A percentile compares a stretch with the other conserved stretches of the same genome.
Conservation (phyloP, 345 rosid genomes). For the Xanthoceras sorbifolium region DNA sequence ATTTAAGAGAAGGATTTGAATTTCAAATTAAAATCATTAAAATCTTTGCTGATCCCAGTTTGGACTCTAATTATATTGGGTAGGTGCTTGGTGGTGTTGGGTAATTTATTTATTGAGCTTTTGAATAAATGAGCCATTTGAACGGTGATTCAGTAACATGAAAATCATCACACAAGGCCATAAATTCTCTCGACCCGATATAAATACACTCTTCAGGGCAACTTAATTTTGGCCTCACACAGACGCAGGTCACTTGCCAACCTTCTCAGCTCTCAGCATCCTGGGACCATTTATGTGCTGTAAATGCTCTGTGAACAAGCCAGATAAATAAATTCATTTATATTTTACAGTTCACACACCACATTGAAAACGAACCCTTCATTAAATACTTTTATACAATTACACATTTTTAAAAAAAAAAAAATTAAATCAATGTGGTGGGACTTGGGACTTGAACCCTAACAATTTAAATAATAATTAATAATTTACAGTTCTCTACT, state of each 20-base stretch:
- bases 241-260: neutral
- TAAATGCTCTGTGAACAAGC: neutral
- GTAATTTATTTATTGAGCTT: neutral
- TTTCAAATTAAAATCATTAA: too few species aligned
- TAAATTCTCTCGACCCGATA: neutral
- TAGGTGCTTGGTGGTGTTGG: too few species aligned
- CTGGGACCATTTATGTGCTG: slow-evolving; percentile 4
- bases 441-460: too few species aligned
- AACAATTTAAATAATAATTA: neutral
- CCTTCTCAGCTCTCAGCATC: neutral
- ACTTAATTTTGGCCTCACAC: neutral
- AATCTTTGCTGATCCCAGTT: too few species aligned
- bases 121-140: neutral
- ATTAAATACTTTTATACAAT: neutral
- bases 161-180: neutral
- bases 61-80: too few species aligned
- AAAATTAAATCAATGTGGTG: too few species aligned
- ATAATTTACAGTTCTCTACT: neutral
- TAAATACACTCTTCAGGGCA: neutral
- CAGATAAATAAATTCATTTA: neutral
- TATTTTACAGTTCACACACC: neutral
- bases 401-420: too few species aligned
- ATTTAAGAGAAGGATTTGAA: too few species aligned
- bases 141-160: neutral
- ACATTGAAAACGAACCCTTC: slow-evolving; percentile 15